Conservation (phyloP, 2,329 filamentous ascomycete genomes). For the Didymella pomorum region DNA sequence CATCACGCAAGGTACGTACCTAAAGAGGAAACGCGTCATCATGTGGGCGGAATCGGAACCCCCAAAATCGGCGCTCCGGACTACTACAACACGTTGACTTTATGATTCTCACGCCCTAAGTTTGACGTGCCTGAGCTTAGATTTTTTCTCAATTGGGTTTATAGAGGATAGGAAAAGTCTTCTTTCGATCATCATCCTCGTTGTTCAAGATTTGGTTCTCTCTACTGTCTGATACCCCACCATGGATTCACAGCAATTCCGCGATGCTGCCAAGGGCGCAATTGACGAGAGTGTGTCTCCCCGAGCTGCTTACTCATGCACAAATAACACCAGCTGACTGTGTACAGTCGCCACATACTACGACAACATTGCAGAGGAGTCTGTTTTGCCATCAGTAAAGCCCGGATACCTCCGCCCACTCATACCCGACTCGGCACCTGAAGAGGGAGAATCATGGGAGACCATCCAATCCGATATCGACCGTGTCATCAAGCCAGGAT, state of each 20-base stretch:
- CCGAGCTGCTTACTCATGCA: not conserved
- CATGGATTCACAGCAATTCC: constrained; percentile 85
- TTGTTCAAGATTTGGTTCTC: not conserved
- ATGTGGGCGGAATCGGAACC: constrained; percentile 15
- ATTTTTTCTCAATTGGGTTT: not conserved
- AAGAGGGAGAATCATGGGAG: constrained; percentile 75
- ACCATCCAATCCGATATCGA: constrained; percentile 85
- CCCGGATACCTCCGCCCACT: constrained; percentile 87
- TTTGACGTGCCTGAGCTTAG: not conserved
- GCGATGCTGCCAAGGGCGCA: constrained; percentile 75
- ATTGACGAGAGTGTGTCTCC: constrained; percentile 76
- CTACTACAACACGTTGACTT: not conserved
- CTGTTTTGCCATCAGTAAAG: constrained; percentile 78
- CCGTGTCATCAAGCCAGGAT: constrained; percentile 84
- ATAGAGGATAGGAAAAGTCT: not conserved
- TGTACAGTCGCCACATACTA: constrained; percentile 81
- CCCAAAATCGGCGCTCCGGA: not conserved
- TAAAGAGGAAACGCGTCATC: constrained; percentile 10
- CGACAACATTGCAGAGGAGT: constrained; percentile 72
- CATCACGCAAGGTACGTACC: not conserved
- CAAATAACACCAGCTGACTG: constrained; percentile 3
- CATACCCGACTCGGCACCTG: constrained; percentile 72
- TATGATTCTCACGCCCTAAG: constrained; percentile 10
- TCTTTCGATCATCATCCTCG: not conserved
- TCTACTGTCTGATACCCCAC: constrained; percentile 9